These are phyloP conservation scores for Monosporozyma aquatica DNA, from an alignment of 805 yeast genomes.

Conservation along the genomic window DNA sequence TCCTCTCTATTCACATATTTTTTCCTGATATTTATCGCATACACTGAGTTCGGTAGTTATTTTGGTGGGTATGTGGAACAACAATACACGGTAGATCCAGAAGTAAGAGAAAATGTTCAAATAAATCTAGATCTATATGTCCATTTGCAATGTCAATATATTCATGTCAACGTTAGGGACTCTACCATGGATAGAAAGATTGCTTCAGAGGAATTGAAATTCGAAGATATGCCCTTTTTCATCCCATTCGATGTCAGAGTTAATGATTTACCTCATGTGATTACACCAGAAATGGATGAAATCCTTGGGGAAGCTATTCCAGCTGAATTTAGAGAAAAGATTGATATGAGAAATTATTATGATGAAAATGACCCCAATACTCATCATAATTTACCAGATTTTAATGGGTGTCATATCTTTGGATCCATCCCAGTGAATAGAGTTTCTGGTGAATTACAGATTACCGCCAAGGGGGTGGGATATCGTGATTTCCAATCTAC, in stretches of 20 bases:
- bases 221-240: slow-evolving; percentile 53
- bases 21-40: slow-evolving; percentile 56
- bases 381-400: slow-evolving; percentile 42
- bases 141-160: slow-evolving; percentile 70
- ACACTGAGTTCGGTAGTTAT: slow-evolving; percentile 79
- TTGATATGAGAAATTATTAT: slow-evolving; percentile 26
- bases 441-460: slow-evolving; percentile 77
- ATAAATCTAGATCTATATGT: slow-evolving; percentile 75
- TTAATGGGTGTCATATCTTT: slow-evolving; percentile 71
- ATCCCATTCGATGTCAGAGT: slow-evolving; percentile 43
- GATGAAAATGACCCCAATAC: slow-evolving; percentile 13
- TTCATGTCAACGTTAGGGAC: slow-evolving; percentile 73
- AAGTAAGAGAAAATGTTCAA: slow-evolving; percentile 46
- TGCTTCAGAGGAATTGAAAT: slow-evolving; percentile 66
- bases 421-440: slow-evolving; percentile 80
- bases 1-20: slow-evolving; percentile 59
- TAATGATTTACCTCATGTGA: slow-evolving; percentile 38
- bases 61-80: slow-evolving; percentile 75
- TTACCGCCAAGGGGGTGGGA: slow-evolving; percentile 69
- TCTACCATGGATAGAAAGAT: slow-evolving; percentile 65
- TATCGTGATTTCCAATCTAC: slow-evolving; percentile 38
- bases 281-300: slow-evolving; percentile 56
- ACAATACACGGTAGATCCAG: slow-evolving; percentile 65
- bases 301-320: slow-evolving; percentile 55
- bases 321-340: slow-evolving; percentile 49